Evolutionary conservation across 345 rosid species (phyloP).

Genomic region (Pugionium cornutum): DNA sequence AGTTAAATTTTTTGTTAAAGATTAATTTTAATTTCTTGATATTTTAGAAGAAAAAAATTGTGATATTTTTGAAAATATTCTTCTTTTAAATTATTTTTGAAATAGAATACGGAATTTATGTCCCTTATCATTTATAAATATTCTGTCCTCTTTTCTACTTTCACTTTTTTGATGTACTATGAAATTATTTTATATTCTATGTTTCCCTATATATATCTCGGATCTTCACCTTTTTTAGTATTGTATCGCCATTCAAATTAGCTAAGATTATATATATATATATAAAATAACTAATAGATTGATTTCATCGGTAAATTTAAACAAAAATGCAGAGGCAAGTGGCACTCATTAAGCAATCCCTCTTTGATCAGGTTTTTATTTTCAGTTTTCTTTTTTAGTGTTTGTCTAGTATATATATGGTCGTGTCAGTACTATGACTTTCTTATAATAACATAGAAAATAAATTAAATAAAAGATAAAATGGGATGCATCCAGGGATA

Average conservation of each 20-base stretch:
- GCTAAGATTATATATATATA: not conserved
- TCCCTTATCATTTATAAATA: conserved; percentile 32
- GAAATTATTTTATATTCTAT: conserved; percentile 20
- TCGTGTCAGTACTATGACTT: not conserved
- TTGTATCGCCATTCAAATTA: conserved; percentile 30
- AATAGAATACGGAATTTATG: conserved; percentile 9
- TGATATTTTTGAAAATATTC: too few species aligned
- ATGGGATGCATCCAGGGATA: conserved; percentile 50
- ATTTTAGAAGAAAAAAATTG: too few species aligned
- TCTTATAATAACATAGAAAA: not conserved
- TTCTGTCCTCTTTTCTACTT: conserved; percentile 24
- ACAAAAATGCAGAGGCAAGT: conserved; percentile 47
- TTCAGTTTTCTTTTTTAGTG: not conserved
- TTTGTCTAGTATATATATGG: not conserved
- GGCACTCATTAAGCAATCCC: conserved; percentile 51
- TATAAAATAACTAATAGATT: not conserved
- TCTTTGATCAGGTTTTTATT: conserved; percentile 63
- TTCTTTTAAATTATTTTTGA: too few species aligned
- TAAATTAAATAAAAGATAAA: not conserved
- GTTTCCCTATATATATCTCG: conserved; percentile 36
- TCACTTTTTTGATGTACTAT: conserved; percentile 13
- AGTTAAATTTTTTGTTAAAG: too few species aligned
- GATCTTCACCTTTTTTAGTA: conserved; percentile 31
- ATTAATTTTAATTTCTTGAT: too few species aligned
- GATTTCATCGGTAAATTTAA: not conserved